Conservation (phyloP, 768 basidiomycete genomes). For the Boletus huronensis region DNA sequence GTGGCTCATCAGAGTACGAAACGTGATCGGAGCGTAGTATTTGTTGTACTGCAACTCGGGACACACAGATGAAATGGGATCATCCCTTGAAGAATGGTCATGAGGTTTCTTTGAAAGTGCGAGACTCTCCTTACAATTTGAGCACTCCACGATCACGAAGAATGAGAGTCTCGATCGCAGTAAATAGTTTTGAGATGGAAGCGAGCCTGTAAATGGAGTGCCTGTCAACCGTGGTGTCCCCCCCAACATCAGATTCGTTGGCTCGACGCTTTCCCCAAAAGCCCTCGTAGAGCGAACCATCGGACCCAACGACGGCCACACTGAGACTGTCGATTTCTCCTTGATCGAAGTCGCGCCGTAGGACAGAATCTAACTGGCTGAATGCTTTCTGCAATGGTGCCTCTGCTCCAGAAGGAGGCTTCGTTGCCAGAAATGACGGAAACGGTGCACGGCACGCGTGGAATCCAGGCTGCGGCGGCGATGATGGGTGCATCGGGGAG, state of each 20-base stretch:
- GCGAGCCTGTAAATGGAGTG: slow-evolving; percentile 51
- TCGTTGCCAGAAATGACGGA: slow-evolving; percentile 14
- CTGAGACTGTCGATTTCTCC: slow-evolving; percentile 48
- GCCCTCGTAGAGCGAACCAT: slow-evolving; percentile 43
- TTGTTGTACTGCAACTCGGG: slow-evolving; percentile 21
- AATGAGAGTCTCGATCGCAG: slow-evolving; percentile 45
- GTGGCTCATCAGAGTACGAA: slow-evolving; percentile 43
- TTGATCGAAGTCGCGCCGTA: slow-evolving; percentile 21
- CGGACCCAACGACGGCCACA: slow-evolving; percentile 45
- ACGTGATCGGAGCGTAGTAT: slow-evolving; percentile 32
- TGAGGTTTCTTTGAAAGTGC: not conserved
- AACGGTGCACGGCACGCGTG: slow-evolving; percentile 18
- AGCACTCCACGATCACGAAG: slow-evolving; percentile 44
- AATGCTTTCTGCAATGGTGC: slow-evolving; percentile 7
- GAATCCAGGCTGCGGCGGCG: not conserved
- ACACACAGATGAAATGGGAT: slow-evolving; percentile 39
- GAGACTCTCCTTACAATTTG: slow-evolving; percentile 31
- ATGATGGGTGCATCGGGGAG: not conserved
- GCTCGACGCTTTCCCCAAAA: slow-evolving; percentile 43
- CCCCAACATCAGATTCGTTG: slow-evolving; percentile 37
- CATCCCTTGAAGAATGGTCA: slow-evolving; percentile 36
- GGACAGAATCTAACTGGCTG: not conserved
- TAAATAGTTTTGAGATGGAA: slow-evolving; percentile 51
- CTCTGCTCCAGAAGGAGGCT: slow-evolving; percentile 14
- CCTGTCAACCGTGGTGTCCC: slow-evolving; percentile 30